These are phyloP conservation scores for Trypanosoma grayi DNA, from an alignment of 208 protist species.

Conservation along the genomic window DNA sequence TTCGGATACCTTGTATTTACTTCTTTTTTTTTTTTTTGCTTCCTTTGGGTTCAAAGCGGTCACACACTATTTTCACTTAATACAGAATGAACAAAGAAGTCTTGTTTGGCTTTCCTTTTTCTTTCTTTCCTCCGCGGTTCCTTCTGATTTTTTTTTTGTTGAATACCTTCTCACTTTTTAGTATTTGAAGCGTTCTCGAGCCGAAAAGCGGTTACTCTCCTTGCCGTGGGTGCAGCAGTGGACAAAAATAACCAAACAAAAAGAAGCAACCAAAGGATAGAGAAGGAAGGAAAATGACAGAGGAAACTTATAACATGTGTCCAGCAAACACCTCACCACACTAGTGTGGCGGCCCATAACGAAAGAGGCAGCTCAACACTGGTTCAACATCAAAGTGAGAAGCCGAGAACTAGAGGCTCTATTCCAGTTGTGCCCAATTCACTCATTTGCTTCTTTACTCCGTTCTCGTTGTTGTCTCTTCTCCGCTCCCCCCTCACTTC, in stretches of 20 bases:
- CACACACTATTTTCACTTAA: no score
- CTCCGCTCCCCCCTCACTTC: no score
- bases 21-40: background rate
- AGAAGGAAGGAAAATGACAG: slow-evolving; percentile 12
- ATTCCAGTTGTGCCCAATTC: no score
- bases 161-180: slow-evolving; percentile 1
- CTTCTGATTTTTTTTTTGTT: slow-evolving; percentile 4
- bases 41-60: background rate
- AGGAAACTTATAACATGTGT: background rate
- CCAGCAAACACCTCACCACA: no score
- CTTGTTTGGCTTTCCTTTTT: background rate
- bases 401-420: no score
- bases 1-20: no score
- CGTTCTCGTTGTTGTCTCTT: no score
- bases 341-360: no score
- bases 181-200: background rate
- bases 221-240: background rate
- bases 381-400: no score
- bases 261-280: background rate
- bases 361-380: no score
- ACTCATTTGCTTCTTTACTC: no score
- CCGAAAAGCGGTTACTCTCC: background rate
- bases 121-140: background rate
- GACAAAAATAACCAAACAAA: background rate
- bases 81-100: no score